A percentile compares a stretch with the other conserved stretches of the same genome.
Conservation (phyloP, 2,329 filamentous ascomycete genomes). For the Cladophialophora exuberans region DNA sequence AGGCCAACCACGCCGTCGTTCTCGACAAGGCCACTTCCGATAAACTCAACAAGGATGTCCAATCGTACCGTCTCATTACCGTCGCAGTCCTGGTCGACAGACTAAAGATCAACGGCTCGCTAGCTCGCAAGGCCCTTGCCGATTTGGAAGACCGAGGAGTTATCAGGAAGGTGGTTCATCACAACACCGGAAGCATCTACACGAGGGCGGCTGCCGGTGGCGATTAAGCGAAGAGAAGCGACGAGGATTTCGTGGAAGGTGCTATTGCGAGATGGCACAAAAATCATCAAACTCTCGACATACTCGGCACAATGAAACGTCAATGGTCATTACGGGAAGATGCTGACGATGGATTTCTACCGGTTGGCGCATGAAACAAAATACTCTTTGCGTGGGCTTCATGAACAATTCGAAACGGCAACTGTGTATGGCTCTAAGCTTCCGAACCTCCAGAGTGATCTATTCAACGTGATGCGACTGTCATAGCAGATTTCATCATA, state of each 20-base stretch:
- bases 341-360: too few species aligned
- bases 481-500: too few species aligned
- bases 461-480: too few species aligned
- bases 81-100: slow-evolving; percentile 98
- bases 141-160: slow-evolving; percentile 44
- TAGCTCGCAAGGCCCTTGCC: slow-evolving; percentile 68
- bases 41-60: slow-evolving; percentile 99
- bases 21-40: slow-evolving; percentile 97
- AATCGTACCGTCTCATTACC: slow-evolving; percentile 99
- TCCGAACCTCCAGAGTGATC: too few species aligned
- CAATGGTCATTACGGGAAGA: too few species aligned
- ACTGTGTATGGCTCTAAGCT: too few species aligned
- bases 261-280: slow-evolving; percentile 4
- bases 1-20: slow-evolving; percentile 98
- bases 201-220: slow-evolving; percentile 46
- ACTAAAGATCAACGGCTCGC: slow-evolving; percentile 99
- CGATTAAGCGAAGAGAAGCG: slow-evolving; percentile 30
- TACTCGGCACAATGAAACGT: too few species aligned
- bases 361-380: too few species aligned
- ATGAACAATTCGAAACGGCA: too few species aligned
- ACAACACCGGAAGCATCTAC: slow-evolving; percentile 99
- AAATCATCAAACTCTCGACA: neutral
- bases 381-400: too few species aligned
- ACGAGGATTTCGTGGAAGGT: neutral
- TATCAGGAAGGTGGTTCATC: slow-evolving; percentile 96